Evolutionary conservation across 2,329 filamentous ascomycete species (phyloP).

Genomic region (Domatiomyces catenatus): DNA sequence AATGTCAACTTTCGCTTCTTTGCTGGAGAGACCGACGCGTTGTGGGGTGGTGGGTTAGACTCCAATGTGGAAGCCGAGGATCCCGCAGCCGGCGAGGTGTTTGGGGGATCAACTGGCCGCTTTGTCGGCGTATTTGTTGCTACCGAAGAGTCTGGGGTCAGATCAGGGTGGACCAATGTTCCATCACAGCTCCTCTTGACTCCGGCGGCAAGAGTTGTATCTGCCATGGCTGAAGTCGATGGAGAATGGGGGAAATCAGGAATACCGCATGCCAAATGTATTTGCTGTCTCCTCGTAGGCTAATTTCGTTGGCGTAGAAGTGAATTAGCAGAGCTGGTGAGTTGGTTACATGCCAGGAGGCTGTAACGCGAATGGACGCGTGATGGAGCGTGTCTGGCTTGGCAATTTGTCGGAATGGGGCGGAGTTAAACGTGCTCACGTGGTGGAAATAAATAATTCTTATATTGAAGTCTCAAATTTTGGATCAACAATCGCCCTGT

Average conservation of each 20-base stretch:
- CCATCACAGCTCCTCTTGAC: not conserved
- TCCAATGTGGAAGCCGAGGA: too few species aligned
- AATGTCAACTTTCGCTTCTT: slow-evolving; percentile 20
- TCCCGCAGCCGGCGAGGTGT: not conserved
- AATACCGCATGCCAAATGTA: not conserved
- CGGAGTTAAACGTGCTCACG: too few species aligned
- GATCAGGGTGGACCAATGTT: not conserved
- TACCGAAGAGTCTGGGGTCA: not conserved
- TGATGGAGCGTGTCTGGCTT: not conserved
- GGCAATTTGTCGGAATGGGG: too few species aligned
- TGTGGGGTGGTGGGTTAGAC: not conserved
- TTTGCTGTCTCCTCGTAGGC: not conserved
- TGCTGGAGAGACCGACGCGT: slow-evolving; percentile 1
- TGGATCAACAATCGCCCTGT: too few species aligned
- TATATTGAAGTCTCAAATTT: too few species aligned
- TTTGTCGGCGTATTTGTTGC: not conserved
- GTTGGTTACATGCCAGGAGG: not conserved
- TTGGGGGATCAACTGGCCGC: not conserved
- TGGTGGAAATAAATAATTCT: too few species aligned
- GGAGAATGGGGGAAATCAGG: not conserved
- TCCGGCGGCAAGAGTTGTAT: too few species aligned
- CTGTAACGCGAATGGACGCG: not conserved
- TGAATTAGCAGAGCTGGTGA: not conserved
- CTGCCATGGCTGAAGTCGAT: not conserved
- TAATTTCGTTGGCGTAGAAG: not conserved